A percentile compares a stretch with the other conserved stretches of the same genome.
These are phyloP conservation scores for Davidsoniella neocaledoniae DNA, from an alignment of 2,329 filamentous ascomycete genomes.

Conservation along the genomic window DNA sequence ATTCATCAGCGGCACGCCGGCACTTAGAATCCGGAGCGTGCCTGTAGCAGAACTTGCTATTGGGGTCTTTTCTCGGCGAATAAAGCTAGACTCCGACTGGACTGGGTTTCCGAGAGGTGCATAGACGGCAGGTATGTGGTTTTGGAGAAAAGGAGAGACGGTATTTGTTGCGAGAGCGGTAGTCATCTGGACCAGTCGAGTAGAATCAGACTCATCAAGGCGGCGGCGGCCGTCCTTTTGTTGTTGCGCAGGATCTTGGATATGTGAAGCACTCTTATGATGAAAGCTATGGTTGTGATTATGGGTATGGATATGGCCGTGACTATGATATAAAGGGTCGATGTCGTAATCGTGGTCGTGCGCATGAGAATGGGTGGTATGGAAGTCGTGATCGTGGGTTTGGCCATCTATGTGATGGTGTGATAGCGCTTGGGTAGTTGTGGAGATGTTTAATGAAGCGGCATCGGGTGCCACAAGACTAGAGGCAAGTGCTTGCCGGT, in stretches of 20 bases:
- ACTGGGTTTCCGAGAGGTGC: constrained; percentile 52
- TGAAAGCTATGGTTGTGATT: neutral
- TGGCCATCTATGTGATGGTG: constrained; percentile 2
- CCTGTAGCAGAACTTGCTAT: constrained; percentile 89
- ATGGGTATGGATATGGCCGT: neutral
- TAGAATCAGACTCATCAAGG: constrained; percentile 9
- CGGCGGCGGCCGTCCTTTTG: constrained; percentile 7
- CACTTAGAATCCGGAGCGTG: constrained; percentile 91
- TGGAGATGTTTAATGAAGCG: neutral
- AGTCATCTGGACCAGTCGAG: constrained; percentile 39
- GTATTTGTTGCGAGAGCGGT: constrained; percentile 57
- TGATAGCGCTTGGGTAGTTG: constrained; percentile 4
- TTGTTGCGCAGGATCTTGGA: neutral
- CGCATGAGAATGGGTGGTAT: too few relatives aligned
- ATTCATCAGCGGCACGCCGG: constrained; percentile 79
- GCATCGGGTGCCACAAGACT: neutral
- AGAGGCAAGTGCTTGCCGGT: constrained; percentile 2
- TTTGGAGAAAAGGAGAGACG: constrained; percentile 73
- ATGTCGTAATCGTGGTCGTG: neutral
- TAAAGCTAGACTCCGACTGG: constrained; percentile 1
- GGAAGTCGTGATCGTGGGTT: neutral
- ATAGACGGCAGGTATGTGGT: constrained; percentile 81
- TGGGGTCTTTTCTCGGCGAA: constrained; percentile 34
- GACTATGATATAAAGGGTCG: neutral
- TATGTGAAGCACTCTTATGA: neutral